These are phyloP conservation scores for Chlorella sp. DNA, from an alignment of 139 green algal genomes.

Conservation along the genomic window DNA sequence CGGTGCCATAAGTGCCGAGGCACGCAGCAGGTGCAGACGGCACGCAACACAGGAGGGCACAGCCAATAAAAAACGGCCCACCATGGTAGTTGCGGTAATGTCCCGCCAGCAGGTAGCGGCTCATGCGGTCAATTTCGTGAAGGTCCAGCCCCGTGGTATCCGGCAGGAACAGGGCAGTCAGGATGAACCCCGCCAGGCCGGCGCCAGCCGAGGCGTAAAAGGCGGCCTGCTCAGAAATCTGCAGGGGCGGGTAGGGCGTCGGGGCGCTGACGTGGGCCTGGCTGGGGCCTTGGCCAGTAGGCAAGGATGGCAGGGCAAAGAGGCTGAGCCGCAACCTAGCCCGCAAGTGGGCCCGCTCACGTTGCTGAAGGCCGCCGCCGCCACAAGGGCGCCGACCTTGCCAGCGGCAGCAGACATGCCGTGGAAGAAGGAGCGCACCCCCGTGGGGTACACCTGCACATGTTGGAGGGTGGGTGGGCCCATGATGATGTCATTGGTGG, in stretches of 20 bases:
- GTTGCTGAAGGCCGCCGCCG: conserved; percentile 47
- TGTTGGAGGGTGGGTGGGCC: too few species aligned
- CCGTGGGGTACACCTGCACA: conserved; percentile 2
- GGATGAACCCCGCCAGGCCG: conserved; percentile 45
- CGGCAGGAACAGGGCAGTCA: conserved; percentile 69
- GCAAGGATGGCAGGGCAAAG: background rate
- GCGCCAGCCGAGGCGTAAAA: conserved; percentile 60
- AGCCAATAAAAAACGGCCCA: too few species aligned
- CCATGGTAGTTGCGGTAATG: conserved; percentile 48
- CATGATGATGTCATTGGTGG: too few species aligned
- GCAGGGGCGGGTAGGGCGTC: background rate
- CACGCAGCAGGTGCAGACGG: too few species aligned
- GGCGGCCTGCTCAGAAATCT: conserved; percentile 23
- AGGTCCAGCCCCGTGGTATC: conserved; percentile 68
- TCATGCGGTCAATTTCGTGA: conserved; percentile 65
- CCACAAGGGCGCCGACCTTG: conserved; percentile 65
- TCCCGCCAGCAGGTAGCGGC: conserved; percentile 38
- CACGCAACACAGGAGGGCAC: too few species aligned
- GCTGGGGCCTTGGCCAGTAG: background rate
- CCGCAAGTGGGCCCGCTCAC: background rate
- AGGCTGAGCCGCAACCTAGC: too few species aligned
- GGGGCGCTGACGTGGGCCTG: background rate
- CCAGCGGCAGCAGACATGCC: conserved; percentile 61
- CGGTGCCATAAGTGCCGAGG: too few species aligned
- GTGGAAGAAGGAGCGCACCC: conserved; percentile 47